A percentile compares a stretch with the other conserved stretches of the same genome.
These are phyloP conservation scores for Bremia lactucae DNA, from an alignment of 352 stramenopile species.

Conservation along the genomic window DNA sequence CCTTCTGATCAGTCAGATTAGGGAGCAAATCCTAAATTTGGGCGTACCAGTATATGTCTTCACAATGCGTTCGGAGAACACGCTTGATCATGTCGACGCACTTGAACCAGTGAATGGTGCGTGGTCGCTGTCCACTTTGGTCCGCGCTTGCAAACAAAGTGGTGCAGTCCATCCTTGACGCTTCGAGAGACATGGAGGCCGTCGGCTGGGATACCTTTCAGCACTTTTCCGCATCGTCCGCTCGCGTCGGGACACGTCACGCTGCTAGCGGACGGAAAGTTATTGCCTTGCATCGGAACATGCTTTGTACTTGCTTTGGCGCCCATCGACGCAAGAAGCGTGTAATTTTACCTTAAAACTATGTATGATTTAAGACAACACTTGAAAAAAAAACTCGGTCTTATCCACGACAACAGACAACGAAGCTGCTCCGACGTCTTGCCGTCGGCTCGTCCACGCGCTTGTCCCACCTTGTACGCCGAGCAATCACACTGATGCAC, in stretches of 20 bases:
- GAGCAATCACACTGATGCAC: constrained; percentile 18
- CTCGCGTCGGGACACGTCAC: constrained; percentile 3
- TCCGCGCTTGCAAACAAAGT: background rate
- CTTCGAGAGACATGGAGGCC: constrained; percentile 11
- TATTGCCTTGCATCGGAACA: constrained; percentile 6
- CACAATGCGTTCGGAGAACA: constrained; percentile 22
- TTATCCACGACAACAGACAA: too few species aligned
- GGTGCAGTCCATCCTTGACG: background rate
- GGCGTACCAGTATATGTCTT: constrained; percentile 7
- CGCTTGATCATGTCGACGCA: constrained; percentile 1
- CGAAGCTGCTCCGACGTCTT: constrained; percentile 5
- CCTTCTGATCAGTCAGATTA: constrained; percentile 17
- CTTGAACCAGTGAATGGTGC: constrained; percentile 7
- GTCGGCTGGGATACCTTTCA: constrained; percentile 1
- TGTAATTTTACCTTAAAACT: too few species aligned
- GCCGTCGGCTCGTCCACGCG: constrained; percentile 10
- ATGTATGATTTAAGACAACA: too few species aligned
- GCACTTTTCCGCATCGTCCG: constrained; percentile 12
- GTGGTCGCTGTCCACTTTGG: constrained; percentile 1
- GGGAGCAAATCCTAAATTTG: constrained; percentile 14
- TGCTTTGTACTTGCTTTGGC: too few species aligned
- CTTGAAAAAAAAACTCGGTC: too few species aligned
- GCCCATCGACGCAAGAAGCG: too few species aligned
- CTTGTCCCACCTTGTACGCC: constrained; percentile 7
- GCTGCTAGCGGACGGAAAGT: constrained; percentile 6